Evolutionary conservation across 2,329 filamentous ascomycete genomes (phyloP).

Genomic region (Pseudogymnoascus sp.): DNA sequence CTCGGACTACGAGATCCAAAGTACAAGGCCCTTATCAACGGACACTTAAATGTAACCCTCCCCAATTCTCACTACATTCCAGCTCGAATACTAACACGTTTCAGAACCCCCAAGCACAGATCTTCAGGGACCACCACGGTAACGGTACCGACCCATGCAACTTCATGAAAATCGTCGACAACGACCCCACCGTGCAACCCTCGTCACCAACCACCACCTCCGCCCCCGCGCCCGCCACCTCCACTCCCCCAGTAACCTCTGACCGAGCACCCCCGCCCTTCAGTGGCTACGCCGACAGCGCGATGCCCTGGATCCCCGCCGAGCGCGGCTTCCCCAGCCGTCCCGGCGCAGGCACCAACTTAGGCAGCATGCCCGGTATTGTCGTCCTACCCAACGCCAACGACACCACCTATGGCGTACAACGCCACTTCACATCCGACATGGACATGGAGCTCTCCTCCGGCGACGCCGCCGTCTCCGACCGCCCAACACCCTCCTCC

Average conservation of each 20-base stretch:
- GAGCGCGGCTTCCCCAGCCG: background rate
- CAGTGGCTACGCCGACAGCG: background rate
- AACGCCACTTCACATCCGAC: slow-evolving; percentile 2
- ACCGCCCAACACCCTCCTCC: slow-evolving; percentile 52
- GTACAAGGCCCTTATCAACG: slow-evolving; percentile 45
- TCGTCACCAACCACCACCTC: background rate
- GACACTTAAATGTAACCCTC: slow-evolving; percentile 25
- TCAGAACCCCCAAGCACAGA: slow-evolving; percentile 3
- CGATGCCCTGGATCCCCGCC: background rate
- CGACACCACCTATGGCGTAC: background rate
- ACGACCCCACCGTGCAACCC: slow-evolving; percentile 28
- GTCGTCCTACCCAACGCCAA: background rate
- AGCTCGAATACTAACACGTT: slow-evolving; percentile 13
- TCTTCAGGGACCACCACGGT: slow-evolving; percentile 27
- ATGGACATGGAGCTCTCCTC: slow-evolving; percentile 41
- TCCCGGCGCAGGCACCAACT: background rate
- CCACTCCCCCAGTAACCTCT: background rate
- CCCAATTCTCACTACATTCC: slow-evolving; percentile 11
- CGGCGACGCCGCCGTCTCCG: slow-evolving; percentile 39
- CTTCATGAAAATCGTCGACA: slow-evolving; percentile 60
- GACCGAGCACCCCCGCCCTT: background rate
- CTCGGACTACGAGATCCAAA: slow-evolving; percentile 54
- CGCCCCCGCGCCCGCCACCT: slow-evolving; percentile 15
- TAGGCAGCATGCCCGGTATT: background rate
- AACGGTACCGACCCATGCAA: slow-evolving; percentile 38